A percentile compares a stretch with the other conserved stretches of the same genome.
Evolutionary conservation across 1,139 yeast species (phyloP).

Genomic region (Suzukiozyma palmioleophila): DNA sequence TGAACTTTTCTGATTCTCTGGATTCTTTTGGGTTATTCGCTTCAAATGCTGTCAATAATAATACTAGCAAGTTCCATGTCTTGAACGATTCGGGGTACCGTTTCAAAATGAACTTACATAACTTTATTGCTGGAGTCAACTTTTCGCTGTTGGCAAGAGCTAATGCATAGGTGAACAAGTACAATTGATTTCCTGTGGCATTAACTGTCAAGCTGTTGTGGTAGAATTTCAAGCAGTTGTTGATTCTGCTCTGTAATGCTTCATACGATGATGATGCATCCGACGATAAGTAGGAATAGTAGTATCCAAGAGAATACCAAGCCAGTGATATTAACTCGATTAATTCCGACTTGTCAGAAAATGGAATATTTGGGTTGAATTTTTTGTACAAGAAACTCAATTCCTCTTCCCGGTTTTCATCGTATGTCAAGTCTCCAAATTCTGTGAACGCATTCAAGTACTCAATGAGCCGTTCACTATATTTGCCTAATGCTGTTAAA

Average conservation of each 20-base stretch:
- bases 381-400: slow-evolving; percentile 37
- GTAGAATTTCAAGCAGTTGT: slow-evolving; percentile 19
- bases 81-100: slow-evolving; percentile 42
- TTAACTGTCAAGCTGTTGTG: slow-evolving; percentile 38
- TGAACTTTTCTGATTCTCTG: slow-evolving; percentile 35
- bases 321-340: slow-evolving; percentile 31
- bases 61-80: slow-evolving; percentile 43
- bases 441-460: slow-evolving; percentile 23
- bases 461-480: slow-evolving; percentile 15
- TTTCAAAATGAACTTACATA: slow-evolving; percentile 41
- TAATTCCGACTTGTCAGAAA: slow-evolving; percentile 27
- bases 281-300: slow-evolving; percentile 26
- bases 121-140: slow-evolving; percentile 27
- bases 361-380: slow-evolving; percentile 31
- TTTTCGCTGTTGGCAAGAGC: slow-evolving; percentile 27
- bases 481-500: slow-evolving; percentile 16
- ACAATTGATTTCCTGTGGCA: slow-evolving; percentile 31
- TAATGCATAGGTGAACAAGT: slow-evolving; percentile 36
- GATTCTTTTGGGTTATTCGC: slow-evolving; percentile 18
- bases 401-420: slow-evolving; percentile 18
- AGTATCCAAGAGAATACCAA: slow-evolving; percentile 38
- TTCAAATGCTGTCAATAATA: slow-evolving; percentile 27
- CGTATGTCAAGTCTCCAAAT: slow-evolving; percentile 27
- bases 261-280: slow-evolving; percentile 24
- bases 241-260: slow-evolving; percentile 15